Evolutionary conservation across 306 rosid genomes (phyloP), one percentile per base, ranked within the genome.

Genomic region (Prinsepia uniflora): DNA sequence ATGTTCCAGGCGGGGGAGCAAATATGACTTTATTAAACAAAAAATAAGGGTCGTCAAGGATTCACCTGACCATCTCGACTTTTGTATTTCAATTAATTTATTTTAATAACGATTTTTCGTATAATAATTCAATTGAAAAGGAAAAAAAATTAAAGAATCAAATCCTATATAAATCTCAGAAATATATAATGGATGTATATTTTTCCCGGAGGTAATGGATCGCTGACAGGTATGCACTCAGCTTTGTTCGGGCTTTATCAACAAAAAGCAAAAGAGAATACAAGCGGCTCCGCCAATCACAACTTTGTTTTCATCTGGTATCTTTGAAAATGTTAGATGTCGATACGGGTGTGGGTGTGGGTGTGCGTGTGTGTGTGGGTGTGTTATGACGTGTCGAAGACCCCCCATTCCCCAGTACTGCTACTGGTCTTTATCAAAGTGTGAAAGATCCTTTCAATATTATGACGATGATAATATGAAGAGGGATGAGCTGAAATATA

Each of bases 11-110:
- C 69, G 39, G 39, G 17, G 40, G 41, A 61, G 11, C 68, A 61
- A 59, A 72, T 39, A 52, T 60, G n/a, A 72, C 22, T 72, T 30
- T 3, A 44, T 65, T 65, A 43, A 65, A 45, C 12, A 13, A 45
- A 0, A 22, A 4, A 8, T 5, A 17, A 61, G 40, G 24, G 24
- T 8, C 7, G 66, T 40, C 65, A 14, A 34, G 20, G 6, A 30
- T 12, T 24, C 8, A 59, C 4, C 0, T 34, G 2, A 20, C 64
- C 18, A 59, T 18, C 63, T 59, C 4, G 2, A 59, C 11, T 2
- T 59, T 54, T 8, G 6, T 10, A 2, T 54, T 20, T 2, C 1
- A 3, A 2, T 54, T 19, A 18, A 19, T 4, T 3, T 0, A 8
- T 54, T 2, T 9, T 19, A 0, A 9, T 19, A 18, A 54, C 13